Percentiles rank a stretch among this genome's conserved stretches.
Evolutionary conservation across 805 yeast genomes (phyloP).

Genomic region (Yueomyces sinensis): DNA sequence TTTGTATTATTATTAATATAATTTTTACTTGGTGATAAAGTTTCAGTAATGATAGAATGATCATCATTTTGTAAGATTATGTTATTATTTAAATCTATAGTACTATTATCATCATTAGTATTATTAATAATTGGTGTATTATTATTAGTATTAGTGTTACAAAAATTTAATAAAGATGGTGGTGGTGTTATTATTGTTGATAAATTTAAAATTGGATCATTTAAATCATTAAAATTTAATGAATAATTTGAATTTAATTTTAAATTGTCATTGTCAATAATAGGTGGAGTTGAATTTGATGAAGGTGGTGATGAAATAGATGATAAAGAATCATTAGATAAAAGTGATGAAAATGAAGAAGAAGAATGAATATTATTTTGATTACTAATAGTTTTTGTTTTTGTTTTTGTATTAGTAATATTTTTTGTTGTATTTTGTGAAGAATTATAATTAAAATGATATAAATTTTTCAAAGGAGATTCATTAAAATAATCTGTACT

Average conservation of each 20-base stretch:
- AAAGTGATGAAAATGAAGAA: neutral
- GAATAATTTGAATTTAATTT: neutral
- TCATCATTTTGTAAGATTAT: too few relatives aligned
- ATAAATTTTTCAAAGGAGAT: constrained; percentile 23
- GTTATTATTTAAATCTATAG: neutral
- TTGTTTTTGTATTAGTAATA: too few relatives aligned
- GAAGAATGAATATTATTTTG: too few relatives aligned
- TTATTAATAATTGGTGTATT: neutral
- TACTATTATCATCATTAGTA: neutral
- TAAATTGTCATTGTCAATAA: neutral
- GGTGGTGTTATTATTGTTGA: neutral
- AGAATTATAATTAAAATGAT: constrained; percentile 4
- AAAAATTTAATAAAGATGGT: neutral
- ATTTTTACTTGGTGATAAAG: neutral
- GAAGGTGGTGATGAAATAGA: neutral
- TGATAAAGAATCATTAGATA: neutral
- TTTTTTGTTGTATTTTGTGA: too few relatives aligned
- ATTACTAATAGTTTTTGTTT: too few relatives aligned
- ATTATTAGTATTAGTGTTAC: neutral
- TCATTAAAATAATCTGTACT: constrained; percentile 23
- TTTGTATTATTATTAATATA: neutral
- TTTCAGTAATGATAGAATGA: too few relatives aligned
- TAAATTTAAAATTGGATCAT: neutral
- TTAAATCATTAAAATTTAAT: too few relatives aligned
- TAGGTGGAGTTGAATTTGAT: neutral